Percentiles rank a stretch among this genome's conserved stretches.
Conservation (phyloP, 1,284 basidiomycete species). For the Cystobasidium sp. region DNA sequence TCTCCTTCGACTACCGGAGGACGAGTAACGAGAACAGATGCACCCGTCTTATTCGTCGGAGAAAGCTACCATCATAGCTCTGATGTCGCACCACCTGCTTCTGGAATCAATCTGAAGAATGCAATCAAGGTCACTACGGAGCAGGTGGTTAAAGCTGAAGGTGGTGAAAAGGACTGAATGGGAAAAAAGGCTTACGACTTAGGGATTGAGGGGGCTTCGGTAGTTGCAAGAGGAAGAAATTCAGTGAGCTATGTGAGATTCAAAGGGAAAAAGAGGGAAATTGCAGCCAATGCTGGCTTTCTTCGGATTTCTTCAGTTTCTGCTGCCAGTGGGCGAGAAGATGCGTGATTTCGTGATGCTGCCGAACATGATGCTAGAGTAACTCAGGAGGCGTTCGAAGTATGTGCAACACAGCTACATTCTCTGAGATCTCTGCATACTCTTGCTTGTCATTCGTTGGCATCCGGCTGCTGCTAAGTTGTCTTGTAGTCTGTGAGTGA, state of each 20-base stretch:
- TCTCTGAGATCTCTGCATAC: no score
- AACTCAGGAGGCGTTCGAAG: no score
- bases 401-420: no score
- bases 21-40: neutral
- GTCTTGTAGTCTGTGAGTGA: no score
- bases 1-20: neutral
- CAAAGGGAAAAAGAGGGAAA: neutral
- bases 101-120: slow-evolving; percentile 2
- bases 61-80: slow-evolving; percentile 24
- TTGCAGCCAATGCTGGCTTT: no score
- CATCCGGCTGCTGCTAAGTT: no score
- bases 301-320: no score
- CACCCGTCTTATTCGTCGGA: slow-evolving; percentile 19
- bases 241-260: neutral
- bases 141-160: slow-evolving; percentile 21
- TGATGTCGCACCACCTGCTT: neutral
- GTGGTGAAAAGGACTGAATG: slow-evolving; percentile 10
- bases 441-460: no score
- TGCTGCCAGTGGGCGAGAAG: no score
- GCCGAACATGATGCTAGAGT: no score
- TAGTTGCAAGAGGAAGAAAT: neutral
- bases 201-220: neutral
- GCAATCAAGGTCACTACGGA: slow-evolving; percentile 30
- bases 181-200: neutral
- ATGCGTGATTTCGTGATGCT: no score